These are phyloP conservation scores for Arthrobotrys entomopaga DNA, from an alignment of 2,329 filamentous ascomycete genomes.

Conservation along the genomic window DNA sequence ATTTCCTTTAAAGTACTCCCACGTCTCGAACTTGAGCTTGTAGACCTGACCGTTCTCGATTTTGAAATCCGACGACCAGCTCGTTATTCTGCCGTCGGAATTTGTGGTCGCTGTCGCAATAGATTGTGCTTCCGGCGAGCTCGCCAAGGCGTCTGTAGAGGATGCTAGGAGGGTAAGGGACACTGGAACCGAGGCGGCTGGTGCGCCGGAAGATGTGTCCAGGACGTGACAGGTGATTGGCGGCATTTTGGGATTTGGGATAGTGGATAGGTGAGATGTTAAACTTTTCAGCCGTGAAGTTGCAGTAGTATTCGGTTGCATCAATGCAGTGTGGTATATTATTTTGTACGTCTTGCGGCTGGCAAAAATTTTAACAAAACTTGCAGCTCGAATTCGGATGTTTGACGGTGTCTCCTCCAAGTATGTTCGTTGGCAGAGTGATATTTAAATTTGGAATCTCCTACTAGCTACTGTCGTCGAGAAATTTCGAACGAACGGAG, in stretches of 20 bases:
- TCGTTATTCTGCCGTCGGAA: slow-evolving; percentile 76
- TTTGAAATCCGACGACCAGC: slow-evolving; percentile 72
- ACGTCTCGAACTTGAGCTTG: slow-evolving; percentile 77
- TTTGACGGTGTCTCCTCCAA: no score
- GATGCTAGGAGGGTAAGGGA: slow-evolving; percentile 65
- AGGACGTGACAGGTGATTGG: slow-evolving; percentile 88
- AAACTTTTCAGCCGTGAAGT: slow-evolving; percentile 54
- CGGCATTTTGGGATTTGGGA: slow-evolving; percentile 55
- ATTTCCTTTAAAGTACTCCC: slow-evolving; percentile 73
- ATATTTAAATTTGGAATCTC: no score
- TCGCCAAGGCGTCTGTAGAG: slow-evolving; percentile 57
- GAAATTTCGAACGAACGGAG: no score
- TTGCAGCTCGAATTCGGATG: no score
- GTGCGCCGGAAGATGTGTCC: slow-evolving; percentile 79
- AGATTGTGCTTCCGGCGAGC: slow-evolving; percentile 61
- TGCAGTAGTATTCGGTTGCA: slow-evolving; percentile 55
- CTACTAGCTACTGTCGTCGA: no score
- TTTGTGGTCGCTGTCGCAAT: slow-evolving; percentile 75
- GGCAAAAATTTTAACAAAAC: no score
- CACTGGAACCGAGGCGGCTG: slow-evolving; percentile 74
- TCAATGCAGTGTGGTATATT: slow-evolving; percentile 1
- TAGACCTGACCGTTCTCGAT: slow-evolving; percentile 70
- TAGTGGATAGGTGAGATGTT: slow-evolving; percentile 48
- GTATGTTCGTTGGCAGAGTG: no score
- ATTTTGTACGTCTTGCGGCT: no score